Percentiles rank a stretch among this genome's conserved stretches.
These are phyloP conservation scores for Kurtzmaniella fragi DNA, from an alignment of 805 yeast species.

Conservation along the genomic window DNA sequence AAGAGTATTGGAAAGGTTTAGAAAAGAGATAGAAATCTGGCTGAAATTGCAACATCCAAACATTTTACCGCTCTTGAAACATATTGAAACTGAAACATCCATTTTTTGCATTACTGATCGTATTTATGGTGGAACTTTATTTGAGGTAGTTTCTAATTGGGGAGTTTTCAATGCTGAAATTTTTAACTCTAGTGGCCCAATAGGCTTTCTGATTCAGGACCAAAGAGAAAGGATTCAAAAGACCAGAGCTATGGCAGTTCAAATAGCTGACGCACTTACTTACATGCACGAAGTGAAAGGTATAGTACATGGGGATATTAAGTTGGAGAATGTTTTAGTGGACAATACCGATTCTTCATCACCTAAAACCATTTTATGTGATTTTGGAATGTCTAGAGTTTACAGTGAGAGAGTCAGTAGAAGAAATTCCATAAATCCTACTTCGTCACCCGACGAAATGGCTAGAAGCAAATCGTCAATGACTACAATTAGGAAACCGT, in stretches of 20 bases:
- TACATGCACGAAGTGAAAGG: conserved; percentile 54
- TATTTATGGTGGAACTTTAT: conserved; percentile 74
- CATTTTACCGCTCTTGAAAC: conserved; percentile 57
- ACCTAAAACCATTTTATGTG: conserved; percentile 59
- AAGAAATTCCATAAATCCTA: conserved; percentile 10
- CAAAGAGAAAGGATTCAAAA: conserved; percentile 31
- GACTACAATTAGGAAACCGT: conserved; percentile 30
- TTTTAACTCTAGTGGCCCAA: conserved; percentile 20
- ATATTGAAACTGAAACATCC: conserved; percentile 55
- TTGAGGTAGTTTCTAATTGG: conserved; percentile 69
- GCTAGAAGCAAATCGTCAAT: conserved; percentile 31
- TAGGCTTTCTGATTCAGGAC: conserved; percentile 20
- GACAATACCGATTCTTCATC: conserved; percentile 29
- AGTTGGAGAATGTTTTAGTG: conserved; percentile 73
- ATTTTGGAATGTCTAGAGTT: conserved; percentile 75
- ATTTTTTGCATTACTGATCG: conserved; percentile 70
- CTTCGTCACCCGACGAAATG: conserved; percentile 5
- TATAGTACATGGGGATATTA: conserved; percentile 78
- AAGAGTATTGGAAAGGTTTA: conserved; percentile 52
- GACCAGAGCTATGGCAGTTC: conserved; percentile 34
- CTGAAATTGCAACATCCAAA: conserved; percentile 56
- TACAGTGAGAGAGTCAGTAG: conserved; percentile 24
- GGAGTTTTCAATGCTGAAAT: conserved; percentile 38
- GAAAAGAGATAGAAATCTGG: conserved; percentile 77
- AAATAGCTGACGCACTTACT: conserved; percentile 53